Conservation (phyloP, 495 filamentous ascomycete genomes). For the Tuber brumale region DNA sequence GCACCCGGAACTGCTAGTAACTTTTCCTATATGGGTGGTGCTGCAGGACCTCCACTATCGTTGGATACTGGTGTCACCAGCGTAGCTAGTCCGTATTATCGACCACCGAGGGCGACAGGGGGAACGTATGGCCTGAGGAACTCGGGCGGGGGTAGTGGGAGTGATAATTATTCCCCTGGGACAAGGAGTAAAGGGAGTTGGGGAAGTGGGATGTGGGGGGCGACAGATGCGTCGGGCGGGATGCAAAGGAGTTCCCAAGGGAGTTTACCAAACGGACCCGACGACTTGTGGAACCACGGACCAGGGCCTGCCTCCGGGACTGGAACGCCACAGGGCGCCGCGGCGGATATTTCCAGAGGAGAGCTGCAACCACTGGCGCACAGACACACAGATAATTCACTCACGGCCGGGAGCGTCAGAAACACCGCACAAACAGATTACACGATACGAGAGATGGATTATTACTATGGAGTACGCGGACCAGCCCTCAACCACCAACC, state of each 20-base stretch:
- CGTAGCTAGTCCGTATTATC: conserved; percentile 69
- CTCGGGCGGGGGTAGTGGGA: conserved; percentile 41
- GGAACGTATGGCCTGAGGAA: conserved; percentile 50
- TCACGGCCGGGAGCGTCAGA: conserved; percentile 39
- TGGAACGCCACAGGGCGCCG: conserved; percentile 22
- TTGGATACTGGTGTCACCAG: conserved; percentile 37
- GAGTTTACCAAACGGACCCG: conserved; percentile 23
- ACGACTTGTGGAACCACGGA: conserved; percentile 11
- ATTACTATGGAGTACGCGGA: conserved; percentile 86
- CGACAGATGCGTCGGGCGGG: conserved; percentile 16
- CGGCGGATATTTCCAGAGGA: conserved; percentile 18
- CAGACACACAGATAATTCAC: conserved; percentile 34
- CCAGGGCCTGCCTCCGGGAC: conserved; percentile 15
- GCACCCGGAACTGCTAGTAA: conserved; percentile 61
- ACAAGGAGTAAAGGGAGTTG: conserved; percentile 38
- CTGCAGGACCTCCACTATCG: conserved; percentile 38
- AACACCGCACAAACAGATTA: conserved; percentile 63
- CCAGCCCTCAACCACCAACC: conserved; percentile 77
- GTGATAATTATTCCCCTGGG: conserved; percentile 42
- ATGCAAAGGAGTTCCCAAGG: conserved; percentile 28
- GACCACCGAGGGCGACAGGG: conserved; percentile 64
- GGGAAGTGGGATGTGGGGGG: conserved; percentile 30
- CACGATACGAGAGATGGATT: conserved; percentile 85
- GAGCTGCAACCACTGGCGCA: conserved; percentile 25
- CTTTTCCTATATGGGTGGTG: conserved; percentile 53